phyloP scores from a whole-genome alignment of 2,329 filamentous ascomycete genomes.

The Ceratocystiopsis minuta region DNA sequence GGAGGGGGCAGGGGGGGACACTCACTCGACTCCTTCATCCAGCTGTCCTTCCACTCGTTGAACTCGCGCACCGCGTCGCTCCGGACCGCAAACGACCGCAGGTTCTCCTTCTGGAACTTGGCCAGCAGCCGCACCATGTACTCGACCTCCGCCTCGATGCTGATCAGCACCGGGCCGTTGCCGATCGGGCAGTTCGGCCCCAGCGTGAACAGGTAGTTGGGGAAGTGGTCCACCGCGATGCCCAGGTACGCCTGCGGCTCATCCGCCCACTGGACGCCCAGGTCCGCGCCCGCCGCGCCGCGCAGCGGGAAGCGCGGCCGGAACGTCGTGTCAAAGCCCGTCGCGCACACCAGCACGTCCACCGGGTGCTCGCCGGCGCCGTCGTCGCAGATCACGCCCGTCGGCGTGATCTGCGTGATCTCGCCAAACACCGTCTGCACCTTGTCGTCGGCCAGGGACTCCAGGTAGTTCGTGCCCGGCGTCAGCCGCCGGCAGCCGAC shows the following conservation, averaged over 20 bases:
- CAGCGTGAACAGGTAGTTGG: constrained; percentile 11
- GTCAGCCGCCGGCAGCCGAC: constrained; percentile 24
- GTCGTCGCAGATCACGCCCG: constrained; percentile 14
- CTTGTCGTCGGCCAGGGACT: constrained; percentile 23
- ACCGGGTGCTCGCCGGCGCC: constrained; percentile 12
- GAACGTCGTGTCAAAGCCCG: constrained; percentile 18
- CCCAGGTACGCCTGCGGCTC: constrained; percentile 16
- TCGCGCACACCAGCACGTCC: constrained; percentile 17
- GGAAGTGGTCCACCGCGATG: constrained; percentile 15
- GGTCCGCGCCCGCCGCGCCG: constrained; percentile 3
- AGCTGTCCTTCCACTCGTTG: constrained; percentile 10
- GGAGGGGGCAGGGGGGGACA: not conserved
- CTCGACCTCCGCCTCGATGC: constrained; percentile 7
- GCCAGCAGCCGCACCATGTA: constrained; percentile 26
- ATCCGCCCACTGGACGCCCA: constrained; percentile 12
- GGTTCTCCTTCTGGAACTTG: constrained; percentile 28
- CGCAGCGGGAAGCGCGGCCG: constrained; percentile 14
- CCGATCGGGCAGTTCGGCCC: constrained; percentile 5
- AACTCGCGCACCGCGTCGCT: constrained; percentile 9
- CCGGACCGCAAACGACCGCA: constrained; percentile 14
- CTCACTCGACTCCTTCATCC: not conserved
- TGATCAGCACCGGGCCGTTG: constrained; percentile 1
- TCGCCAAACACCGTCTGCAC: constrained; percentile 22
- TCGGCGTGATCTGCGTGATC: constrained; percentile 13
- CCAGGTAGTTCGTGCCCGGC: constrained; percentile 23